phyloP scores from a whole-genome alignment of 805 yeast genomes.

The Isabelozyma gotoi region DNA sequence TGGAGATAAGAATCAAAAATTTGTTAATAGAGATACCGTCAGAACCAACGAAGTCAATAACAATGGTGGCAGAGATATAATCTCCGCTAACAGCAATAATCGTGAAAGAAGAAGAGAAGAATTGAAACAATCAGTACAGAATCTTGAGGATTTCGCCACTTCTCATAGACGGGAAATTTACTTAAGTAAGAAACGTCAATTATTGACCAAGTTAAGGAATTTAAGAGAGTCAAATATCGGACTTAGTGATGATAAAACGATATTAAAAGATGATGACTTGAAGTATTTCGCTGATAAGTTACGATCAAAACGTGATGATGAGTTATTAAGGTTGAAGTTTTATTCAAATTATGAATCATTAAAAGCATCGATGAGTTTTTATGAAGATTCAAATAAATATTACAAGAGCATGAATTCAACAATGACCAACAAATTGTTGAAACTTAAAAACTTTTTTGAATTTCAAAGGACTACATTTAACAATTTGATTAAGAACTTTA shows the following conservation, averaged over 20 bases:
- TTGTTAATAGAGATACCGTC: neutral
- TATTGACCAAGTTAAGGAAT: slow-evolving; percentile 22
- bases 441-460: slow-evolving; percentile 38
- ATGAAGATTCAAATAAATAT: slow-evolving; percentile 35
- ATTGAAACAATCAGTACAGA: slow-evolving; percentile 11
- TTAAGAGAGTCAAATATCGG: slow-evolving; percentile 24
- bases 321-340: slow-evolving; percentile 31
- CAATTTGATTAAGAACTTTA: slow-evolving; percentile 14
- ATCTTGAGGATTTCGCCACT: slow-evolving; percentile 16
- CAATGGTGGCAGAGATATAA: slow-evolving; percentile 8
- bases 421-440: slow-evolving; percentile 34
- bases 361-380: slow-evolving; percentile 29
- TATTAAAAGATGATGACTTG: slow-evolving; percentile 29
- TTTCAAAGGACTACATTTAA: slow-evolving; percentile 30
- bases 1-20: neutral
- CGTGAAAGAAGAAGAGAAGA: slow-evolving; percentile 24
- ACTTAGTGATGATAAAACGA: slow-evolving; percentile 10
- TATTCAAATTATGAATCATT: slow-evolving; percentile 31
- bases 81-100: slow-evolving; percentile 13
- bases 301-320: slow-evolving; percentile 28
- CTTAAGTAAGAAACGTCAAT: slow-evolving; percentile 17
- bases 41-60: neutral
- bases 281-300: slow-evolving; percentile 13
- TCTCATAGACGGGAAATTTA: slow-evolving; percentile 18
- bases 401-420: slow-evolving; percentile 30